phyloP scores from a whole-genome alignment of 2,329 filamentous ascomycete species.

The Penicillium sp. region DNA sequence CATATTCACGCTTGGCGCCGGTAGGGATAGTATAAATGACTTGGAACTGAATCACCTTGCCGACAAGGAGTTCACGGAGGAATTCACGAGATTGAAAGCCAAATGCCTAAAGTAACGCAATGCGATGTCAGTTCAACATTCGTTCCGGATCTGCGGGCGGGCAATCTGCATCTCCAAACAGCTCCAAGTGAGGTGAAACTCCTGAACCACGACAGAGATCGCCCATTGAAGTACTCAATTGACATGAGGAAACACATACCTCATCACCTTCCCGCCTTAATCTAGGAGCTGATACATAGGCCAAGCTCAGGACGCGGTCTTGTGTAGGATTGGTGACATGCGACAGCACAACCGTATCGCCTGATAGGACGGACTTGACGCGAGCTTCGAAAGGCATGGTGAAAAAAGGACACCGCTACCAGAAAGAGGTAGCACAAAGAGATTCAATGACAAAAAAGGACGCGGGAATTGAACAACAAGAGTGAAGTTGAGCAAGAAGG shows the following conservation, averaged over 20 bases:
- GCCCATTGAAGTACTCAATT: background rate
- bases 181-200: background rate
- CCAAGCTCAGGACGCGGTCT: constrained; percentile 85
- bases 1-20: constrained; percentile 80
- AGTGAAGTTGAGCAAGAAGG: constrained; percentile 11
- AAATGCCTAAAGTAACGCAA: constrained; percentile 57
- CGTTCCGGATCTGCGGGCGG: background rate
- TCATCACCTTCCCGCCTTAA: constrained; percentile 88
- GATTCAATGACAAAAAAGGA: constrained; percentile 6
- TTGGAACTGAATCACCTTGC: constrained; percentile 82
- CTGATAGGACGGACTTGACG: constrained; percentile 92
- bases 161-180: background rate
- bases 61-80: constrained; percentile 78
- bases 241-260: constrained; percentile 41
- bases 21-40: constrained; percentile 86
- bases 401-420: constrained; percentile 15
- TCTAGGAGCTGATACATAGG: constrained; percentile 87
- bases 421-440: constrained; percentile 9
- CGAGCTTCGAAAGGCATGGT: constrained; percentile 58
- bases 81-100: constrained; percentile 95
- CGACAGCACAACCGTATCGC: constrained; percentile 84
- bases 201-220: background rate
- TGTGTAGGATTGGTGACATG: constrained; percentile 77
- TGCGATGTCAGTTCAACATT: background rate
- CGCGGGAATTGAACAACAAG: constrained; percentile 10